phyloP scores from a whole-genome alignment of 768 basidiomycete species.

The Gymnopilus dilepis region DNA sequence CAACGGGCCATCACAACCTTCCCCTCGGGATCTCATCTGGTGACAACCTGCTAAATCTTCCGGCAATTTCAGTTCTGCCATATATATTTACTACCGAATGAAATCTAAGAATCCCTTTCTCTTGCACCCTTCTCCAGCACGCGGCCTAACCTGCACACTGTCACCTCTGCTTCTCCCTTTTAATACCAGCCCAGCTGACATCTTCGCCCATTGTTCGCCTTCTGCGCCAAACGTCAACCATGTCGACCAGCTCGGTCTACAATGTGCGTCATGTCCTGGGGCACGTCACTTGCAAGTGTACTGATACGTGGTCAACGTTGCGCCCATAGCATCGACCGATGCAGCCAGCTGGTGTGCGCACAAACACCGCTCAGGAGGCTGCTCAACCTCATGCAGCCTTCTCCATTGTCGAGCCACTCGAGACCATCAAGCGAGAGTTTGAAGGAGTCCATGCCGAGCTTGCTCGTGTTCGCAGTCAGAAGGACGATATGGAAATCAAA shows the following conservation, averaged over 20 bases:
- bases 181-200: neutral
- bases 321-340: conserved; percentile 49
- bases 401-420: conserved; percentile 61
- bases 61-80: conserved; percentile 29
- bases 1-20: conserved; percentile 17
- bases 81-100: conserved; percentile 30
- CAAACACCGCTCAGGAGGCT: conserved; percentile 42
- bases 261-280: conserved; percentile 27
- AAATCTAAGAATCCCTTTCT: conserved; percentile 29
- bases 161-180: conserved; percentile 17
- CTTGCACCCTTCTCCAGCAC: conserved; percentile 25
- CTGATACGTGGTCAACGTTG: neutral
- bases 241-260: conserved; percentile 35
- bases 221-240: conserved; percentile 14
- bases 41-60: conserved; percentile 27
- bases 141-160: conserved; percentile 15
- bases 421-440: conserved; percentile 80
- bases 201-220: conserved; percentile 5
- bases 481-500: conserved; percentile 84
- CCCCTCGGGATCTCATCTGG: conserved; percentile 29
- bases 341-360: conserved; percentile 45
- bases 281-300: neutral
- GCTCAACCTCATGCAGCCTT: conserved; percentile 46
- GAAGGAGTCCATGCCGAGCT: conserved; percentile 71
- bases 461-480: conserved; percentile 62